Base-by-base conservation (phyloP, 805 yeast species). In the Yamadazyma nakazawae region DNA sequence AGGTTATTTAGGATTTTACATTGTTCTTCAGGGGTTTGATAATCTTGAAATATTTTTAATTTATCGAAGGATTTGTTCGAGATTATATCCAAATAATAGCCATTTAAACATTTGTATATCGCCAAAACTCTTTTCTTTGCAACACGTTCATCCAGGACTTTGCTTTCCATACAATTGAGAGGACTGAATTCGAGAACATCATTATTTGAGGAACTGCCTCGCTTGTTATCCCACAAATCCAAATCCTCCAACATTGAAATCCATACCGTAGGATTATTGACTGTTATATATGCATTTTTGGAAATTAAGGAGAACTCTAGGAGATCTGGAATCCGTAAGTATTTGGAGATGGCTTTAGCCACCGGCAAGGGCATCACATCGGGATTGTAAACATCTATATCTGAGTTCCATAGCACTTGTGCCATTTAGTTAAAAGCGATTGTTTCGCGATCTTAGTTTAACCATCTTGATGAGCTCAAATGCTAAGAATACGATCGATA, bases 11-110 rank as follows among this genome's bases (percentile, higher is more conserved):
- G 58, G 2, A 77, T 65, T 40, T 61, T 62, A 6, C 82, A 77
- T 52, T 80, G 84, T 10, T 76, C 76, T 43, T 72, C 75, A 0
- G 84, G 84, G 16, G 75, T 68, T 14, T 69, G 67, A 52, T 62
- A 79, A 14, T 64, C 68, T 42, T 65, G 67, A 59, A 79, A 78
- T n/a, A 79, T 65, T 26, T 64, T 59, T 9, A 81, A 68, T 41
- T 68, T 70, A 34, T 68, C 67, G 48, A 67, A 74, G 4, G 74
- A 59, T 43, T 63, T 62, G 49, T 76, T 69, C 9, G 63, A 52
- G 16, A 67, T 64, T 21, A 79, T 57, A 50, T 80, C 82, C n/a
- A 54, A 54, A 57, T 79, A 80, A 49, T 74, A 72, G 8, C 72
- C 73, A 18, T 58, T 63, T 36, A 79, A 59, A 14, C 70, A 57